Conservation (phyloP, 108 stramenopile genomes). For the Seminavis robusta region DNA sequence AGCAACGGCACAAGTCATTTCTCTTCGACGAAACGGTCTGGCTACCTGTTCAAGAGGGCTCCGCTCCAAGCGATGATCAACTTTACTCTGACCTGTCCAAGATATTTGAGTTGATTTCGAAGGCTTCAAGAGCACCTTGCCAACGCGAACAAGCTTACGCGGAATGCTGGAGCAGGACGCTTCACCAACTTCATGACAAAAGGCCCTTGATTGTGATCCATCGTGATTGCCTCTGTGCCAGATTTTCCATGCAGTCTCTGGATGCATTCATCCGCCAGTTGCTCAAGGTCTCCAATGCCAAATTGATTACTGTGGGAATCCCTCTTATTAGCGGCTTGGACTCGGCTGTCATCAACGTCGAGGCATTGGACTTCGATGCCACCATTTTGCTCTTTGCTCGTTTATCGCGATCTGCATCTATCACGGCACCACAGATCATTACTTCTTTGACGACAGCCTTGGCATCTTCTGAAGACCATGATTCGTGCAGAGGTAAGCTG, state of each 20-base stretch:
- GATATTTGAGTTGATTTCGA: slow-evolving; percentile 15
- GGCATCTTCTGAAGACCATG: too few species aligned
- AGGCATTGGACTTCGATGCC: slow-evolving; percentile 27
- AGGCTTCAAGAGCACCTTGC: slow-evolving; percentile 22
- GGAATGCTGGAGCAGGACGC: slow-evolving; percentile 25
- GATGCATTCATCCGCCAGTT: too few species aligned
- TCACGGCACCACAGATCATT: too few species aligned
- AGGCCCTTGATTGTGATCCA: slow-evolving; percentile 21
- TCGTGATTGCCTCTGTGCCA: slow-evolving; percentile 17
- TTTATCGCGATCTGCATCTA: slow-evolving; percentile 18
- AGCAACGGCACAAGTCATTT: slow-evolving; percentile 18
- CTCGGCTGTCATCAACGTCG: slow-evolving; percentile 4
- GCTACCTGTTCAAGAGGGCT: slow-evolving; percentile 18
- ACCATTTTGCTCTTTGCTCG: slow-evolving; percentile 25
- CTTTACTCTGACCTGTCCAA: slow-evolving; percentile 25
- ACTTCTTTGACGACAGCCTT: too few species aligned
- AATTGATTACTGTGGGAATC: too few species aligned
- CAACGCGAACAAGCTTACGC: slow-evolving; percentile 23
- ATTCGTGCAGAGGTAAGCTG: slow-evolving; percentile 1
- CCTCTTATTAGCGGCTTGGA: neutral
- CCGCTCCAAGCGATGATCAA: slow-evolving; percentile 23
- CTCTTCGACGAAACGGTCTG: slow-evolving; percentile 30
- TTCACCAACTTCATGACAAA: slow-evolving; percentile 24
- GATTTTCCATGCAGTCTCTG: too few species aligned
- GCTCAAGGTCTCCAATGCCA: too few species aligned